A percentile compares a stretch with the other conserved stretches of the same genome.
Conservation (phyloP, 1,139 yeast species). For the Candida sp. region DNA sequence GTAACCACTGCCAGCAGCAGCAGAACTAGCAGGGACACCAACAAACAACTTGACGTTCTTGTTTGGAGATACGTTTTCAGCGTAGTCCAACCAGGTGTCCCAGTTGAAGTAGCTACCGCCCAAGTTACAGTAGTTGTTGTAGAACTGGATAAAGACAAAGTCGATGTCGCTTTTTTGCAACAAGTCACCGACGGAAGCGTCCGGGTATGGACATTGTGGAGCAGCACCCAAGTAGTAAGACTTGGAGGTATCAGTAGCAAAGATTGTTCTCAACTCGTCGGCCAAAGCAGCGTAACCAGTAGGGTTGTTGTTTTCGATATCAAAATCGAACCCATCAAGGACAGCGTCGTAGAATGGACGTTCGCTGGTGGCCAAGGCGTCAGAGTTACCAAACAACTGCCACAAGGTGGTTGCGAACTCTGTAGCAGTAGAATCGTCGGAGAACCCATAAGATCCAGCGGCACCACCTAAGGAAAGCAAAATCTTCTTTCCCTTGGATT, state of each 20-base stretch:
- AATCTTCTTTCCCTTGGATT: slow-evolving; percentile 74
- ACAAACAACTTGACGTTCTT: slow-evolving; percentile 63
- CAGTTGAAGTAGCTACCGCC: slow-evolving; percentile 68
- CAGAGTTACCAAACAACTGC: slow-evolving; percentile 86
- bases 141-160: slow-evolving; percentile 91
- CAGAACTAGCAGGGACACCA: slow-evolving; percentile 74
- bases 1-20: slow-evolving; percentile 63
- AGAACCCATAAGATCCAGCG: slow-evolving; percentile 77
- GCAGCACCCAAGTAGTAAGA: slow-evolving; percentile 87
- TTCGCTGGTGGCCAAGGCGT: slow-evolving; percentile 32
- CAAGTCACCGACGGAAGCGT: slow-evolving; percentile 77
- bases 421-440: slow-evolving; percentile 63
- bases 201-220: slow-evolving; percentile 96
- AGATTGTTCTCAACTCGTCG: slow-evolving; percentile 60
- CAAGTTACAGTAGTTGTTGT: slow-evolving; percentile 84
- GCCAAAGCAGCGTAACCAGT: slow-evolving; percentile 69
- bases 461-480: slow-evolving; percentile 91
- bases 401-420: slow-evolving; percentile 78
- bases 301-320: slow-evolving; percentile 45
- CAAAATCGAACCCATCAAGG: slow-evolving; percentile 52
- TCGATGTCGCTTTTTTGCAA: slow-evolving; percentile 69
- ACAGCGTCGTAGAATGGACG: slow-evolving; percentile 76
- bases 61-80: slow-evolving; percentile 67
- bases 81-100: slow-evolving; percentile 82
- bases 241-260: slow-evolving; percentile 56